A percentile compares a stretch with the other conserved stretches of the same genome.
Evolutionary conservation across 345 rosid species (phyloP).

Genomic region (Dipteronia dyeriana): DNA sequence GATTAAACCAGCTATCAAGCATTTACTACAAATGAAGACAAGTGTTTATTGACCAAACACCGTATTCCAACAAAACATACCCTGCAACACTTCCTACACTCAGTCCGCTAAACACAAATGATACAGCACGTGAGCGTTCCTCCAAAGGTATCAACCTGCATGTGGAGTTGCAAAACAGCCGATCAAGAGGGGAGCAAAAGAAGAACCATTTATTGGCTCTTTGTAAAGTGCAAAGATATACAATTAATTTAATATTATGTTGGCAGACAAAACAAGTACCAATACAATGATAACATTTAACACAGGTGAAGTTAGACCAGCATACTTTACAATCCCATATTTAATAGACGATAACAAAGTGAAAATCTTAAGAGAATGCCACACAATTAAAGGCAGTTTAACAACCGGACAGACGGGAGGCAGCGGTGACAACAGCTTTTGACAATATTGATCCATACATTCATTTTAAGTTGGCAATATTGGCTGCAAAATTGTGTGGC

Average conservation of each 20-base stretch:
- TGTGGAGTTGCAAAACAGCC: constrained; percentile 15
- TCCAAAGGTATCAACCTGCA: constrained; percentile 84
- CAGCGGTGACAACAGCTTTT: no score
- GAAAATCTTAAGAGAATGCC: no score
- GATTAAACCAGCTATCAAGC: constrained; percentile 10
- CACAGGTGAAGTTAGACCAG: background rate
- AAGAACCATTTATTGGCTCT: constrained; percentile 8
- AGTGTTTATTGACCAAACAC: constrained; percentile 8
- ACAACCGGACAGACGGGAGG: no score
- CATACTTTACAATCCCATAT: constrained; percentile 10
- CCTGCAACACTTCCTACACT: constrained; percentile 91
- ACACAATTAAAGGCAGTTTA: no score
- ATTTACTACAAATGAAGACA: constrained; percentile 14
- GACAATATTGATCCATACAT: no score
- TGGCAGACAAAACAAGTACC: background rate
- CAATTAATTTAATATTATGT: background rate
- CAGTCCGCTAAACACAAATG: constrained; percentile 89
- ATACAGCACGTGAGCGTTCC: constrained; percentile 92
- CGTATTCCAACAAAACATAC: constrained; percentile 47
- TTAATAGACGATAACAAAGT: background rate
- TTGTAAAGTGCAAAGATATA: constrained; percentile 8
- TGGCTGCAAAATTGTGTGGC: no score
- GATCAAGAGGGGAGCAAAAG: constrained; percentile 22
- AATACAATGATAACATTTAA: background rate
- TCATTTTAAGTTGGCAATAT: no score